These are phyloP conservation scores for Scenedesmus sp. DNA, from an alignment of 163 green algal species.

Conservation along the genomic window DNA sequence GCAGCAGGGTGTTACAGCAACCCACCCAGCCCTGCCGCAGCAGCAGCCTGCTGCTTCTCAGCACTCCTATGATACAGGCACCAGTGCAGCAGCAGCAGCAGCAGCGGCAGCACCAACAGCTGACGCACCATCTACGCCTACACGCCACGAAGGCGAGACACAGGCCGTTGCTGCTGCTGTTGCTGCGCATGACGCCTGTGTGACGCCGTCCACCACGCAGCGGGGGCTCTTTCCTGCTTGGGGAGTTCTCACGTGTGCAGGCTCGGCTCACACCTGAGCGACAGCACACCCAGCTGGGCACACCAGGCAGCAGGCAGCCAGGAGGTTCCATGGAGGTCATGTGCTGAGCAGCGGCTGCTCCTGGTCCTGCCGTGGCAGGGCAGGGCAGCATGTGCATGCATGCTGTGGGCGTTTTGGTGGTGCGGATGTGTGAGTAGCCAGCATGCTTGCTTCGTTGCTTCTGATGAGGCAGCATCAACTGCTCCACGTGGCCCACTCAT, in stretches of 20 bases:
- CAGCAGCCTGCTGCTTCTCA: neutral
- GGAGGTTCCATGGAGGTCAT: neutral
- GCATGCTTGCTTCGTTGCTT: too few species aligned
- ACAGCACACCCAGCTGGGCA: neutral
- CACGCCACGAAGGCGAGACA: neutral
- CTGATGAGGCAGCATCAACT: too few species aligned
- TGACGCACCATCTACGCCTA: slow-evolving; percentile 13
- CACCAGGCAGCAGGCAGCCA: neutral
- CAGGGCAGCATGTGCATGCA: neutral
- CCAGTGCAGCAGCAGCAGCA: neutral
- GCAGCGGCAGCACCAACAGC: neutral
- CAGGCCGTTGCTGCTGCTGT: slow-evolving; percentile 8
- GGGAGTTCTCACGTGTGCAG: slow-evolving; percentile 49
- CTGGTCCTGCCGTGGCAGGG: neutral
- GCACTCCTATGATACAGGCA: neutral
- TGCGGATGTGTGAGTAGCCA: neutral
- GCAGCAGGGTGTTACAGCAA: neutral
- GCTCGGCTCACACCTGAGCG: neutral
- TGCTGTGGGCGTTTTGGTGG: neutral
- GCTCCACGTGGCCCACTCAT: too few species aligned
- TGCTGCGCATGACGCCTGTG: neutral
- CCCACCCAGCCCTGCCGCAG: neutral
- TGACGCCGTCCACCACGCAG: neutral
- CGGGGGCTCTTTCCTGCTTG: slow-evolving; percentile 32
- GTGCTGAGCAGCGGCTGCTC: neutral